A percentile compares a stretch with the other conserved stretches of the same genome.
Conservation (phyloP, 176 grass and related monocot species). For the Oryza punctata region DNA sequence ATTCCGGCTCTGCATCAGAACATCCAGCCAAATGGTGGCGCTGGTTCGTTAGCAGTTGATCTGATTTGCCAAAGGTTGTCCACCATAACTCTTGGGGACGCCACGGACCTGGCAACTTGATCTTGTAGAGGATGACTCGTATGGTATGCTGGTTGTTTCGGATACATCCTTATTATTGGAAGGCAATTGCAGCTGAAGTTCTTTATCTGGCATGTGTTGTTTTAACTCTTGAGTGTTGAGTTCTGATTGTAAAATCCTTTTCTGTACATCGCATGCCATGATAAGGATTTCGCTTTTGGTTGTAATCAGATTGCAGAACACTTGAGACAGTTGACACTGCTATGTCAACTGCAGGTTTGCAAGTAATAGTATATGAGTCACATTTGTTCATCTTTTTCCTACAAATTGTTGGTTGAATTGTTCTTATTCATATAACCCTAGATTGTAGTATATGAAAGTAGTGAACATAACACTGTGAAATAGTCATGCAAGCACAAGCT, state of each 20-base stretch:
- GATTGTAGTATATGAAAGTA: neutral
- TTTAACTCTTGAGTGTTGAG: neutral
- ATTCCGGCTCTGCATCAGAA: slow-evolving; percentile 28
- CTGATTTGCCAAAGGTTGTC: slow-evolving; percentile 42
- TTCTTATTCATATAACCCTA: neutral
- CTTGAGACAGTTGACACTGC: neutral
- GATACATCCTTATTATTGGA: slow-evolving; percentile 31
- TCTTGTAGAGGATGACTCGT: neutral
- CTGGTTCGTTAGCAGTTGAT: neutral
- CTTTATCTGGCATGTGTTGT: neutral
- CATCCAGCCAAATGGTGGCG: slow-evolving; percentile 14
- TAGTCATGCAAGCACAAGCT: neutral
- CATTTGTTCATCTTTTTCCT: neutral
- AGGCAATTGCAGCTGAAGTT: slow-evolving; percentile 2
- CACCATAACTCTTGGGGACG: slow-evolving; percentile 34
- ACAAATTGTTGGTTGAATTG: neutral
- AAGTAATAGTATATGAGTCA: neutral
- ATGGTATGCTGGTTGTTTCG: slow-evolving; percentile 6
- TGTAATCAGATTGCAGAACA: neutral
- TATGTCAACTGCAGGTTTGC: slow-evolving; percentile 3
- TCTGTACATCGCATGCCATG: slow-evolving; percentile 6
- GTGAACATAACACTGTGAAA: neutral
- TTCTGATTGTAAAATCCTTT: slow-evolving; percentile 22
- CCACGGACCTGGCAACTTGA: slow-evolving; percentile 13
- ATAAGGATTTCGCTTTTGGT: neutral